Evolutionary conservation across 495 filamentous ascomycete species (phyloP), one percentile per base, ranked within the genome.

Genomic region (Hapsidospora chrysogenum): DNA sequence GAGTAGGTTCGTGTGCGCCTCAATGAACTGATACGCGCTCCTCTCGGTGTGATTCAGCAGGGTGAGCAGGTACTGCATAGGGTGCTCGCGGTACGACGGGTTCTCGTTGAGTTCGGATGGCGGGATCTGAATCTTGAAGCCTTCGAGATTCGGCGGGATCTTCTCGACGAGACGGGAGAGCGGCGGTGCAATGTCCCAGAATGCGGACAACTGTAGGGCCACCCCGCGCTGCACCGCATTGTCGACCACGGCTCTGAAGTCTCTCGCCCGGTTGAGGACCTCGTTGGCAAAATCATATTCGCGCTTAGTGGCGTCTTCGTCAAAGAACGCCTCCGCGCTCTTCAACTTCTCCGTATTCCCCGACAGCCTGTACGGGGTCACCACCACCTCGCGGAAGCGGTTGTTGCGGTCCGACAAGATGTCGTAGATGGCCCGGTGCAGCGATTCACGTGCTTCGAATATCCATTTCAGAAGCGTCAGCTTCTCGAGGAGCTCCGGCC

Each of bases 391-490:
- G 46, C 78, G 76, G 55, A 95, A 97, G 26, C 78, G 74, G 30
- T 83, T 73, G 45, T 93, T 89, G 25, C 85, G 79, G 43, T 81
- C 79, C 17, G 70, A 73, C 5, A 92, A 68, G 1, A 97, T 60
- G 25, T 89, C 80, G 49, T 80, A 87, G n/a, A 81, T 58, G 42
- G 83, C 78, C 4, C 76, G 71, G 50, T 95, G 78, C 4, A 96
- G 70, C 36, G 72, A 66, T 52, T 97, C 92, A 4, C 86, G 76
- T 4, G 80, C 80, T 47, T 97, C 89, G 46, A 94, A 96, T 18
- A 96, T 77, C 89, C 89, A 97, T 48, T 97, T 97, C 8, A 96
- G 63, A 17, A 92, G 72, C 0, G 89, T 96, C 3, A 97, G 66
- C 42, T 89, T 89, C 55, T 97, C 89, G 2, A 95, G 63, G 0